Conservation (phyloP, 371 early-diverging fungal genomes). For the Mucor plumbeus region DNA sequence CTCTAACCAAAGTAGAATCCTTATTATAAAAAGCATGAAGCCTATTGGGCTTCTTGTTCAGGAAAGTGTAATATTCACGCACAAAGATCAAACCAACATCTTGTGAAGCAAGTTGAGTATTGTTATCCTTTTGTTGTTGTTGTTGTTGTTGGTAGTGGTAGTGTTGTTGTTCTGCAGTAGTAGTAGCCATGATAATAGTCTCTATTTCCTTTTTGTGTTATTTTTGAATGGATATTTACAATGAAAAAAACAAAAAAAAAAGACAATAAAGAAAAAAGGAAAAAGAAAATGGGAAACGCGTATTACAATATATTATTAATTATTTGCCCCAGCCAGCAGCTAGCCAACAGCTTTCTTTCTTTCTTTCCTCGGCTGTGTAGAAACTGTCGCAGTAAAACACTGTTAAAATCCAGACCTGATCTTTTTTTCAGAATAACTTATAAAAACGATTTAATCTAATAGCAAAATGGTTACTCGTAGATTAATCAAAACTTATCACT, state of each 20-base stretch:
- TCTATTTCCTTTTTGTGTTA: not conserved
- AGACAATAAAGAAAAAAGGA: not conserved
- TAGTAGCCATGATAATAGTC: not conserved
- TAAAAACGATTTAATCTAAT: too few relatives aligned
- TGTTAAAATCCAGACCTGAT: too few relatives aligned
- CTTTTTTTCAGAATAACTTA: too few relatives aligned
- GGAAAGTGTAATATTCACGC: slow-evolving; percentile 92
- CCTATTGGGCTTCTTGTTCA: slow-evolving; percentile 84
- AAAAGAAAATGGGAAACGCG: not conserved
- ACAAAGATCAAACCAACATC: slow-evolving; percentile 95
- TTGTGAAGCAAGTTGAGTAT: slow-evolving; percentile 41
- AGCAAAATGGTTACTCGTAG: too few relatives aligned
- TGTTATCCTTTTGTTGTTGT: slow-evolving; percentile 9
- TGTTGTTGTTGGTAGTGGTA: not conserved
- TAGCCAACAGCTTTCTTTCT: too few relatives aligned
- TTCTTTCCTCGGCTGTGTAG: too few relatives aligned
- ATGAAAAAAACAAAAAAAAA: not conserved
- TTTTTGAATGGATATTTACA: not conserved
- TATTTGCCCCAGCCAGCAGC: too few relatives aligned
- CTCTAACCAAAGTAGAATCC: not conserved
- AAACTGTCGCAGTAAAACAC: too few relatives aligned
- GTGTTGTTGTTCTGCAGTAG: not conserved
- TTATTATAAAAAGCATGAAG: slow-evolving; percentile 88
- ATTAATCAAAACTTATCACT: too few relatives aligned
- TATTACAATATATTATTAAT: too few relatives aligned